Base-by-base conservation (phyloP, 2,329 filamentous ascomycete species). In the Thermoascus crustaceus region DNA sequence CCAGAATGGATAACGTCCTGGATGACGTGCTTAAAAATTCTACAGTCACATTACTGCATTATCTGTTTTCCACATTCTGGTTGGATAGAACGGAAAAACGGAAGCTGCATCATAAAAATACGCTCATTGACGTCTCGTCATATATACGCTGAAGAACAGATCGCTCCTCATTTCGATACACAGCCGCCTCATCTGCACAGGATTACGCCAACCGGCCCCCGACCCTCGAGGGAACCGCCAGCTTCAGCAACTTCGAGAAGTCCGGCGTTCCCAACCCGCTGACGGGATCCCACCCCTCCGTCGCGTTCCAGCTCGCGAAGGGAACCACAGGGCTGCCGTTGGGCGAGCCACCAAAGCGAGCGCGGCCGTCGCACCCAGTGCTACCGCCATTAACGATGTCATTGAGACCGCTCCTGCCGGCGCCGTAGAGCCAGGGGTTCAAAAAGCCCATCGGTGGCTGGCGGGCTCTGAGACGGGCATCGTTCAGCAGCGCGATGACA, bases 401-500 rank as follows among this genome's bases (percentile, higher is more conserved):
- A 19, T 63, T 72, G 30, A 73, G 47, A 2, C 59, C 66, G 6
- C 52, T 43, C 38, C 53, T 49, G 3, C 58, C 68, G 13, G 48
- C 47, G 16, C 53, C 53, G 49, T 79, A 80, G 4, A 79, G 49
- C 71, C 72, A 77, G 0, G 75, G 75, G 47, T 80, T 79, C 30
- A 79, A 41, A 58, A 75, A 79, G 0, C 76, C 76, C 27, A 79
- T 55, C 0, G 64, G 54, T 0, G 66, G 50, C 49, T 71, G 67
- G 4, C 71, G 71, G 5, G 55, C 58, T 0, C 65, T 56, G 11
- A 80, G 54, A 21, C 75, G 61, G 1, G 71, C 74, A 46, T 81
- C 77, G 45, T 82, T 82, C 37, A 82, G 58, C 3, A 82, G 66
- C 1, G 72, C 64, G 25, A 83, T 61, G 31, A 82, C 64, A 5